Conservation (phyloP, 148 eudicot genomes). For the Arctostaphylos glauca region DNA sequence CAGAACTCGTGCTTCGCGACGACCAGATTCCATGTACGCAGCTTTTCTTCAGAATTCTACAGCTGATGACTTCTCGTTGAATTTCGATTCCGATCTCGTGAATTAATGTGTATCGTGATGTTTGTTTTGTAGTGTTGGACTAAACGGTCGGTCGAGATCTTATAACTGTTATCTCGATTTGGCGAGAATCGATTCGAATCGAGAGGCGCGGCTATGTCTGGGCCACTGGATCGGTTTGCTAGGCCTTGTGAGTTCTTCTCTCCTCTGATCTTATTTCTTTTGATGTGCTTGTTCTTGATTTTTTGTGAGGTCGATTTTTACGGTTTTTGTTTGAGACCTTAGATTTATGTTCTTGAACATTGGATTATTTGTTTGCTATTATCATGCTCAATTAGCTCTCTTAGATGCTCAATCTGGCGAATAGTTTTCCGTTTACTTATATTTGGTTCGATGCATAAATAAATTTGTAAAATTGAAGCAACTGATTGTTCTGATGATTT, state of each 20-base stretch:
- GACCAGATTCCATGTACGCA: neutral
- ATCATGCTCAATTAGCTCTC: neutral
- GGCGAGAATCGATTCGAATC: neutral
- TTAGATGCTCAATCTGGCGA: neutral
- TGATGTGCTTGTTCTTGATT: neutral
- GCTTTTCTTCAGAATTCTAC: neutral
- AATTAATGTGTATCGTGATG: slow-evolving; percentile 15
- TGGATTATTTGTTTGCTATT: neutral
- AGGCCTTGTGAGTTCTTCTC: slow-evolving; percentile 73
- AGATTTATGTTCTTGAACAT: neutral
- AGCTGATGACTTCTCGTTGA: neutral
- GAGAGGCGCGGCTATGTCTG: slow-evolving; percentile 51
- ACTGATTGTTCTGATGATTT: neutral
- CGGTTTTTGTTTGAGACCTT: neutral
- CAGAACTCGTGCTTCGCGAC: slow-evolving; percentile 27
- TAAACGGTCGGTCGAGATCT: slow-evolving; percentile 9
- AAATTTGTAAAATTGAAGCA: neutral
- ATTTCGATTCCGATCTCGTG: neutral
- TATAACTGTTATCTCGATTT: neutral
- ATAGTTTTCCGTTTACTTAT: neutral
- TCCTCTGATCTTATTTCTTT: slow-evolving; percentile 10
- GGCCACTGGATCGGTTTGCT: slow-evolving; percentile 92
- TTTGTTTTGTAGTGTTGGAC: slow-evolving; percentile 17
- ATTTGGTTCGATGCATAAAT: neutral
- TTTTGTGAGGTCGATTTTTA: neutral